Evolutionary conservation across 768 basidiomycete species (phyloP).

Genomic region (Rubroboletus pulcherrimus): DNA sequence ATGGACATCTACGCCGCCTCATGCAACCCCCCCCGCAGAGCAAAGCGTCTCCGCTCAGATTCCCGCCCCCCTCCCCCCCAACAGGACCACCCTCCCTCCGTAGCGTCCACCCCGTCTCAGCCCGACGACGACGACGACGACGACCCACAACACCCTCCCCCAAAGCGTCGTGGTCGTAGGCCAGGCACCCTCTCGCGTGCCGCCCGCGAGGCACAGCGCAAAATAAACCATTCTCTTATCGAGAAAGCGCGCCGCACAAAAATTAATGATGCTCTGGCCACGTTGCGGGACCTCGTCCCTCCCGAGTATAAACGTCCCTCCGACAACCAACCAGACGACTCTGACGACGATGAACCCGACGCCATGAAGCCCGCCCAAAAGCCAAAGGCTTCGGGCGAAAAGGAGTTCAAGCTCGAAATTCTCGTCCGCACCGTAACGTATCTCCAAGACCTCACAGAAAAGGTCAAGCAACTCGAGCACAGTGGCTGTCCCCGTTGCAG

Average conservation of each 20-base stretch:
- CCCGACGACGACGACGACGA: conserved; percentile 29
- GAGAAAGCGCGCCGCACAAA: conserved; percentile 92
- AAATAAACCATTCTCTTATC: conserved; percentile 92
- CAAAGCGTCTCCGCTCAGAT: conserved; percentile 38
- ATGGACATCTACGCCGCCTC: conserved; percentile 34
- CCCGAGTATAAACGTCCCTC: conserved; percentile 40
- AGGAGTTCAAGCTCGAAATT: conserved; percentile 92
- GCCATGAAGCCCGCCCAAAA: conserved; percentile 27
- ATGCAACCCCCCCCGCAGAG: conserved; percentile 45
- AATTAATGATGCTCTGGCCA: conserved; percentile 87
- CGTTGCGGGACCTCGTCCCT: conserved; percentile 76
- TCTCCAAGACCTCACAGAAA: conserved; percentile 64
- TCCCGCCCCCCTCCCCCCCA: background rate
- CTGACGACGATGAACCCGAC: conserved; percentile 34
- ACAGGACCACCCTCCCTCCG: background rate
- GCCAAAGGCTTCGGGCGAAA: conserved; percentile 49
- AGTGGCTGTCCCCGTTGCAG: conserved; percentile 22
- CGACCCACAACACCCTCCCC: conserved; percentile 22
- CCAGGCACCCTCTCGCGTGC: conserved; percentile 69
- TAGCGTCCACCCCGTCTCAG: conserved; percentile 11
- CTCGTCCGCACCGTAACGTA: conserved; percentile 78
- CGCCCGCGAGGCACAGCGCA: conserved; percentile 81
- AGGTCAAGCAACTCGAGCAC: conserved; percentile 45
- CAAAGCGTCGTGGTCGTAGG: conserved; percentile 68
- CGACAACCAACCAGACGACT: conserved; percentile 27